A percentile compares a stretch with the other conserved stretches of the same genome.
phyloP scores from a whole-genome alignment of 2,329 filamentous ascomycete species.

The Alternaria burnsii region DNA sequence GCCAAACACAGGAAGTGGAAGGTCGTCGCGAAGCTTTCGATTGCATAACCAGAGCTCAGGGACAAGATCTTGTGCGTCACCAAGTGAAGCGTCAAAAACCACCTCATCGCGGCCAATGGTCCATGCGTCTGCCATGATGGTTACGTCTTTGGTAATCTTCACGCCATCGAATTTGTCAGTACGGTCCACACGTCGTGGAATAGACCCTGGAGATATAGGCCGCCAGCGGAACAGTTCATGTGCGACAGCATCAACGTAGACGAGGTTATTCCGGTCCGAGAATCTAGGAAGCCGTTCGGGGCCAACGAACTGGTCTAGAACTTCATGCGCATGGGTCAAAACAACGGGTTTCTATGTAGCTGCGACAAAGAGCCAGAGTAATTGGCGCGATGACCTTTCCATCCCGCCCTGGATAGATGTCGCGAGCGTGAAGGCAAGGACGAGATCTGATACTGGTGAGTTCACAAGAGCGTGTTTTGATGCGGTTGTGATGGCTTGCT shows the following conservation, averaged over 20 bases:
- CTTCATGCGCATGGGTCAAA: slow-evolving; percentile 9
- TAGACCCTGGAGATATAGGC: slow-evolving; percentile 17
- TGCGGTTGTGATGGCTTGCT: slow-evolving; percentile 16
- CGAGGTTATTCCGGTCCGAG: slow-evolving; percentile 7
- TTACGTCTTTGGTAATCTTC: slow-evolving; percentile 12
- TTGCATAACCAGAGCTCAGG: slow-evolving; percentile 19
- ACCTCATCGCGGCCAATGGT: slow-evolving; percentile 19
- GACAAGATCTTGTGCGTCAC: slow-evolving; percentile 7
- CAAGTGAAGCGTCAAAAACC: slow-evolving; percentile 13
- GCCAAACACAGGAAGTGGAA: slow-evolving; percentile 19
- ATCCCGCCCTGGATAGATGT: slow-evolving; percentile 20
- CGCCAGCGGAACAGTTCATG: slow-evolving; percentile 20
- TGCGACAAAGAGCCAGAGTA: slow-evolving; percentile 19
- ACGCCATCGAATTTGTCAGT: slow-evolving; percentile 16
- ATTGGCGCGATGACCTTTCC: slow-evolving; percentile 20
- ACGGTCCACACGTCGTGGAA: slow-evolving; percentile 15
- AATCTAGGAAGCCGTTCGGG: slow-evolving; percentile 14
- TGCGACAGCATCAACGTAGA: slow-evolving; percentile 16
- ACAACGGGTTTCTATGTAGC: slow-evolving; percentile 7
- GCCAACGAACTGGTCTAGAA: slow-evolving; percentile 15
- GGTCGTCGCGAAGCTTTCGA: slow-evolving; percentile 14
- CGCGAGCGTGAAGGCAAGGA: slow-evolving; percentile 20
- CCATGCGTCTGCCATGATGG: slow-evolving; percentile 21
- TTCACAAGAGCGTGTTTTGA: slow-evolving; percentile 7
- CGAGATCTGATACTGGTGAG: slow-evolving; percentile 10